phyloP scores from a whole-genome alignment of 1,139 yeast genomes.

The Suhomyces yuchorum region DNA sequence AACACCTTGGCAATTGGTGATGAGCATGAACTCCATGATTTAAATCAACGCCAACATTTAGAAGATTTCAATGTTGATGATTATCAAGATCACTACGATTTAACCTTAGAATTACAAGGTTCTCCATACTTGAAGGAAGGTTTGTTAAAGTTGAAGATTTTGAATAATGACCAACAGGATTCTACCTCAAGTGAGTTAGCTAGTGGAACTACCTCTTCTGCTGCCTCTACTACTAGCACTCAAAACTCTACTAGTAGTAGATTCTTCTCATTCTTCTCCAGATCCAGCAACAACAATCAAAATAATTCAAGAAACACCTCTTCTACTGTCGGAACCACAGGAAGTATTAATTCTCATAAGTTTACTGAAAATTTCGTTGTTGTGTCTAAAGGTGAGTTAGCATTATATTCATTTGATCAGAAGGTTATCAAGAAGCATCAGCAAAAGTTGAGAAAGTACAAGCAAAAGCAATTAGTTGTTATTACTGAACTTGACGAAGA shows the following conservation, averaged over 20 bases:
- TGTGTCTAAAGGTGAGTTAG: slow-evolving; percentile 59
- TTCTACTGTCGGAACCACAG: slow-evolving; percentile 13
- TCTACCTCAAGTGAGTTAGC: slow-evolving; percentile 22
- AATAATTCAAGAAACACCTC: slow-evolving; percentile 5
- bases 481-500: slow-evolving; percentile 19
- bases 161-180: slow-evolving; percentile 46
- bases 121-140: slow-evolving; percentile 86
- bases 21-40: slow-evolving; percentile 13
- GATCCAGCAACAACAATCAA: slow-evolving; percentile 13
- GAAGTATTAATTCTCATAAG: slow-evolving; percentile 24
- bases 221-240: slow-evolving; percentile 27
- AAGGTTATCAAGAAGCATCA: slow-evolving; percentile 46
- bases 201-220: slow-evolving; percentile 22
- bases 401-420: slow-evolving; percentile 54
- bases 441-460: slow-evolving; percentile 33
- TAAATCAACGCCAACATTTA: slow-evolving; percentile 22
- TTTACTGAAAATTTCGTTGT: slow-evolving; percentile 56
- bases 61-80: slow-evolving; percentile 46
- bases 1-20: slow-evolving; percentile 21
- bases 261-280: slow-evolving; percentile 30
- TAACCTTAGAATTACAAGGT: slow-evolving; percentile 64
- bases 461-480: slow-evolving; percentile 25
- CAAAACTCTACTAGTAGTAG: slow-evolving; percentile 19
- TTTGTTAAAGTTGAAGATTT: slow-evolving; percentile 52
- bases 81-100: slow-evolving; percentile 57